Conservation (phyloP, 208 protist species). For the Leptomonas seymouri region DNA sequence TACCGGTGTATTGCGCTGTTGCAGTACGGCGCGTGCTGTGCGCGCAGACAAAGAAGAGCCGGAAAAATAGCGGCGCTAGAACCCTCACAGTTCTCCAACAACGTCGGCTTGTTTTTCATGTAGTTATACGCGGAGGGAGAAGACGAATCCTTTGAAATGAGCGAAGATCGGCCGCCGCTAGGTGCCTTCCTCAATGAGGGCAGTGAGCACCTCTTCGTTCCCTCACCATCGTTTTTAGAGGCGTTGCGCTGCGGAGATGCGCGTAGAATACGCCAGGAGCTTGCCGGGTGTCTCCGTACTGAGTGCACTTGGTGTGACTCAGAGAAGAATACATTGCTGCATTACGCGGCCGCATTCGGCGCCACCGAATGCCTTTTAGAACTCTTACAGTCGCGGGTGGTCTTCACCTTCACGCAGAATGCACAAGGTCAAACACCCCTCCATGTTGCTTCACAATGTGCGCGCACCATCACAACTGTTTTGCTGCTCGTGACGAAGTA, state of each 20-base stretch:
- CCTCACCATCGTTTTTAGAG: conserved; percentile 6
- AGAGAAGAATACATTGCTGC: conserved; percentile 39
- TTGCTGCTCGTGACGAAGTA: conserved; percentile 59
- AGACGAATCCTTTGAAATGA: conserved; percentile 1
- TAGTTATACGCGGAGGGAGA: not conserved
- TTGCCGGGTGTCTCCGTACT: not conserved
- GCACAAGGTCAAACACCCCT: conserved; percentile 52
- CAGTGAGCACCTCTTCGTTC: conserved; percentile 4
- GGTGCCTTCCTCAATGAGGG: not conserved
- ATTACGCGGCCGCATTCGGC: conserved; percentile 37
- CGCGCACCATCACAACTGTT: conserved; percentile 29
- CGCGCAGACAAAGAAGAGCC: no score
- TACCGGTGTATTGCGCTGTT: no score
- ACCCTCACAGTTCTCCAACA: conserved; percentile 6
- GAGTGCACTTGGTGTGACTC: conserved; percentile 24
- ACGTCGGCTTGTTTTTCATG: not conserved
- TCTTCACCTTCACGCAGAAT: conserved; percentile 37
- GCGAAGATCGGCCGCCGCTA: not conserved
- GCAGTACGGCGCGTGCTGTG: no score
- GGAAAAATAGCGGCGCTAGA: no score
- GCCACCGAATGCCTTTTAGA: conserved; percentile 49
- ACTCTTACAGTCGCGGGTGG: conserved; percentile 23
- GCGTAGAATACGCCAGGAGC: conserved; percentile 8
- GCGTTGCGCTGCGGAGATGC: conserved; percentile 19
- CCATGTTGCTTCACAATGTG: conserved; percentile 36